These are phyloP conservation scores for Cladosporium colombiae DNA, from an alignment of 2,329 filamentous ascomycete species.

Conservation along the genomic window DNA sequence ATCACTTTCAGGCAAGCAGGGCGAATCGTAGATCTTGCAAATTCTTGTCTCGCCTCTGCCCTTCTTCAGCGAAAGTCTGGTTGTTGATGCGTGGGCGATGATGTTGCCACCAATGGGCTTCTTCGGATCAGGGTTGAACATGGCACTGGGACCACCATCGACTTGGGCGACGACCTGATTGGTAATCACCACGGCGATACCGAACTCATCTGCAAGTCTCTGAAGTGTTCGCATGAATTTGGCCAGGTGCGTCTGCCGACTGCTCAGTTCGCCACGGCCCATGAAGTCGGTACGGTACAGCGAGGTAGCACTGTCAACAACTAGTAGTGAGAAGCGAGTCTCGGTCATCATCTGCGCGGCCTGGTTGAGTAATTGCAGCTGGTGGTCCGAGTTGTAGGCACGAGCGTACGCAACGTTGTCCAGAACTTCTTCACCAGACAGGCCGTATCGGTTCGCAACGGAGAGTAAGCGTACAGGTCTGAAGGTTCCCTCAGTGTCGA, in stretches of 20 bases:
- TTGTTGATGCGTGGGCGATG: conserved; percentile 96
- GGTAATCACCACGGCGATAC: conserved; percentile 96
- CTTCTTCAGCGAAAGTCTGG: conserved; percentile 91
- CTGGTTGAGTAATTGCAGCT: conserved; percentile 90
- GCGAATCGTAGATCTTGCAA: conserved; percentile 99
- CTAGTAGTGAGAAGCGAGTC: conserved; percentile 90
- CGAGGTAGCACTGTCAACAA: conserved; percentile 94
- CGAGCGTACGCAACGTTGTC: conserved; percentile 98
- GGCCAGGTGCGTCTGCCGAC: conserved; percentile 81
- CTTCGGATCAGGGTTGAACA: conserved; percentile 99
- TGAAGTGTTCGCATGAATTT: conserved; percentile 87
- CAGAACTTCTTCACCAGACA: conserved; percentile 94
- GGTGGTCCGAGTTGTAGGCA: conserved; percentile 98
- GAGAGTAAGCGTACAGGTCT: conserved; percentile 84
- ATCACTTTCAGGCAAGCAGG: conserved; percentile 93
- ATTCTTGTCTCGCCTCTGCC: conserved; percentile 92
- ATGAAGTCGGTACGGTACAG: conserved; percentile 96
- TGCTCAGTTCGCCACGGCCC: conserved; percentile 95
- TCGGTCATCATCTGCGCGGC: conserved; percentile 99
- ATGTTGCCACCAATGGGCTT: conserved; percentile 99
- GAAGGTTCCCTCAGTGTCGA: conserved; percentile 97
- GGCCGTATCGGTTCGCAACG: conserved; percentile 89
- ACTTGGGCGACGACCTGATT: conserved; percentile 99
- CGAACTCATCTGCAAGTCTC: conserved; percentile 76
- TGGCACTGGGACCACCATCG: conserved; percentile 89